Base-by-base conservation (phyloP, 2,329 filamentous ascomycete genomes). In the Diaporthe helianthi region DNA sequence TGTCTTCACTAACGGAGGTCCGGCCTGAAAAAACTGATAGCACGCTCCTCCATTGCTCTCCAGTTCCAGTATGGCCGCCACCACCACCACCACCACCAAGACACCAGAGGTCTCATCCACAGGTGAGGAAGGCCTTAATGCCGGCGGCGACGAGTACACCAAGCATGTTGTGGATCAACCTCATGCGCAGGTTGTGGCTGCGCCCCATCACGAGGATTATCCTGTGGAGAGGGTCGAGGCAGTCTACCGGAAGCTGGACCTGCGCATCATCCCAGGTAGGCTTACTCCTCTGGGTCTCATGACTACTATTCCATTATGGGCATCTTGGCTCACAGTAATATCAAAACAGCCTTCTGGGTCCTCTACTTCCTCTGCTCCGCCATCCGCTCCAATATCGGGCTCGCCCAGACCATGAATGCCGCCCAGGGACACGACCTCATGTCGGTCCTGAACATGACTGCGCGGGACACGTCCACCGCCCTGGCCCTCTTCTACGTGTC, bases 341-440 rank as follows among this genome's bases (percentile, higher is more conserved):
- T 1, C 31, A 0, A 15, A 15, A 19, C 71, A 86, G 93, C 94
- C 36, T 95, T 97, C 80, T 97, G 94, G 94, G 79, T 91, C 19
- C 86, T 97, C 19, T 97, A 97, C 82, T 97, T 97, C 78, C 87
- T 97, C 73, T 96, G 93, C 84, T 96, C 93, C 0, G 94, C 93
- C 71, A 96, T 97, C 76, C 90, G 93, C 65, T 96, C 93, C 75
- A 97, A 97, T 80, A 93, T 97, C 73, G 93, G 93, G 71, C 89
- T 97, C 74, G 92, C 94, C n/a, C 93, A 97, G 81, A 97, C 94
- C 1, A 97, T 97, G 94, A 97, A 97, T 80, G 80, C 80, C 36
- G 80, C 85, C 22, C 80, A 86, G 51, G 85, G 87, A 41, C 93
- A 97, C 77, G 91, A 96, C 76, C 87, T 97, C n/a, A 87, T 87